Conservation (phyloP, 2,329 filamentous ascomycete species). For the Colletotrichum caudatum region DNA sequence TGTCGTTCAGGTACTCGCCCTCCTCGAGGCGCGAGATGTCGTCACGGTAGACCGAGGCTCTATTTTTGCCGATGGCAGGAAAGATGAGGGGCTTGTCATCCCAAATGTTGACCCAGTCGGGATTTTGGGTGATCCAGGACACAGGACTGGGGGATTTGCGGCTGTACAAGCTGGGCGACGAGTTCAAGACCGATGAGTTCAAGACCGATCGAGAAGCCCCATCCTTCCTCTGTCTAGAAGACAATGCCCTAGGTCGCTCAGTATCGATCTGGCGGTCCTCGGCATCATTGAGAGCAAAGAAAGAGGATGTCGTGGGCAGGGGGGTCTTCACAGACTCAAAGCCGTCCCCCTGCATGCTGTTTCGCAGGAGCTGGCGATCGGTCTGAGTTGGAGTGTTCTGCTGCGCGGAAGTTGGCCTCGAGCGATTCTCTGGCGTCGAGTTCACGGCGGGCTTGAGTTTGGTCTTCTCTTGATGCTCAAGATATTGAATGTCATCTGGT, state of each 20-base stretch:
- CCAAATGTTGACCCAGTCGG: conserved; percentile 66
- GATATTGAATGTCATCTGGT: conserved; percentile 19
- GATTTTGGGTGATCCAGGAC: conserved; percentile 64
- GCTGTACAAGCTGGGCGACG: conserved; percentile 18
- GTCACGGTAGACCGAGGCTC: conserved; percentile 75
- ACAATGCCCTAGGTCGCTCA: background rate
- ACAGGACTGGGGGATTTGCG: conserved; percentile 42
- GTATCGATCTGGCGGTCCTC: background rate
- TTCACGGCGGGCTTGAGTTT: background rate
- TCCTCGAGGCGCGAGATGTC: conserved; percentile 85
- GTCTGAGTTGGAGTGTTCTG: conserved; percentile 4
- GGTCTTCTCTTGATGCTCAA: conserved; percentile 16
- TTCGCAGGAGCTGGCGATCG: background rate
- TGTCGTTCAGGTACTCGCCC: conserved; percentile 91
- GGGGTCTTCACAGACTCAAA: background rate
- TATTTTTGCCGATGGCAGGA: conserved; percentile 67
- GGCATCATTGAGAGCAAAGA: background rate
- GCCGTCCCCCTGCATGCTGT: conserved; percentile 20
- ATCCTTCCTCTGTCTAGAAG: conserved; percentile 16
- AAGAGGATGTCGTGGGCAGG: background rate
- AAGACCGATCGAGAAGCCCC: background rate
- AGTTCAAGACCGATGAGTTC: background rate
- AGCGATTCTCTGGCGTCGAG: background rate
- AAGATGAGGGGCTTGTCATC: conserved; percentile 69
- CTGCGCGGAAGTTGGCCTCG: conserved; percentile 10